Percentiles rank a stretch among this genome's conserved stretches.
These are phyloP conservation scores for Ophiocordyceps camponoti-saundersi DNA, from an alignment of 2,329 filamentous ascomycete genomes.

Conservation along the genomic window DNA sequence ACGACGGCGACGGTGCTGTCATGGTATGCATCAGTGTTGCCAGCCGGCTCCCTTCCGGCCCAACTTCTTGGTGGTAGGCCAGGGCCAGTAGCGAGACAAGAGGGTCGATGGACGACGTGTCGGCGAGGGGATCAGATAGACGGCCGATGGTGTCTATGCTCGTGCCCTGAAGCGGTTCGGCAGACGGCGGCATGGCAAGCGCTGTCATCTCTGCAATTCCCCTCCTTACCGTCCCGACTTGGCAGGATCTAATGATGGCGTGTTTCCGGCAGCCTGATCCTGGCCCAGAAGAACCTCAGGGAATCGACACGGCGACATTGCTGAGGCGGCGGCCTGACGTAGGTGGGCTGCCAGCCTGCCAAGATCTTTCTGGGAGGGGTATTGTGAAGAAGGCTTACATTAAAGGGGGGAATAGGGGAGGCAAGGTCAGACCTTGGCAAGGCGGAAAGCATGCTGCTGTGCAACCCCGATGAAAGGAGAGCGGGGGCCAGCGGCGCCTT, in stretches of 20 bases:
- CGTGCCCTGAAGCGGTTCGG: conserved; percentile 6
- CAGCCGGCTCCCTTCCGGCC: conserved; percentile 12
- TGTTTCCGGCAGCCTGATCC: background rate
- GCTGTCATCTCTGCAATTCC: conserved; percentile 9
- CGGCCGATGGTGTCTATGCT: conserved; percentile 12
- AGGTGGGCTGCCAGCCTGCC: background rate
- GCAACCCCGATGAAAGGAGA: background rate
- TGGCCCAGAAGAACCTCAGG: background rate
- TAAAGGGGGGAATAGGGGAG: too few relatives aligned
- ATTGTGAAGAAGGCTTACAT: too few relatives aligned
- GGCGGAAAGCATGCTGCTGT: background rate
- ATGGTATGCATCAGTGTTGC: conserved; percentile 16
- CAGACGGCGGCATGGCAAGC: conserved; percentile 6
- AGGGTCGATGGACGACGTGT: conserved; percentile 13
- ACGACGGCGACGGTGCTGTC: conserved; percentile 3
- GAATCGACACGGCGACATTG: background rate
- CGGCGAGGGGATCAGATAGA: conserved; percentile 13
- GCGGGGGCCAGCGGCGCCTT: background rate
- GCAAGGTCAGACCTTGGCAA: background rate
- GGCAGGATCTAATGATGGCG: background rate
- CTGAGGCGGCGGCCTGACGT: background rate
- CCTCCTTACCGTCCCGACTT: background rate
- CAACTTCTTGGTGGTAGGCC: conserved; percentile 12
- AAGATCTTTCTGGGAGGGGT: background rate
- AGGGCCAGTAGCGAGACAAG: conserved; percentile 17